phyloP scores from a whole-genome alignment of 2,329 filamentous ascomycete genomes.

The Aspergillus nomiae region DNA sequence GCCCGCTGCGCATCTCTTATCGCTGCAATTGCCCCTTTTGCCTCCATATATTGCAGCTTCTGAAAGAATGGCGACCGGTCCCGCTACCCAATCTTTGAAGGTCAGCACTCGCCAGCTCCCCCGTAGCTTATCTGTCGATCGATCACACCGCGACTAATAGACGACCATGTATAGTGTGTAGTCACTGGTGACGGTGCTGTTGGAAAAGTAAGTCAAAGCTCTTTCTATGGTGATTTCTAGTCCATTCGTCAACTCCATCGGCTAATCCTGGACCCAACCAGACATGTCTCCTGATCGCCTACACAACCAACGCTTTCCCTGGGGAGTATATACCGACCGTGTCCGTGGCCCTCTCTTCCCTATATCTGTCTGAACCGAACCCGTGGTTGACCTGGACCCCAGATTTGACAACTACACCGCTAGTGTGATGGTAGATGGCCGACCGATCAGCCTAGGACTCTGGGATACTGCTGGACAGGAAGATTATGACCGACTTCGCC shows the following conservation, averaged over 20 bases:
- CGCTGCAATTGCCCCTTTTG: neutral
- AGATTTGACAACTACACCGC: conserved; percentile 99
- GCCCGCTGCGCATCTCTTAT: neutral
- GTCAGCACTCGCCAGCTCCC: conserved; percentile 50
- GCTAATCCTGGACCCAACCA: conserved; percentile 40
- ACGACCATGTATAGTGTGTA: conserved; percentile 70
- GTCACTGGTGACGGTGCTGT: conserved; percentile 99
- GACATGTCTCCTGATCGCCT: conserved; percentile 99
- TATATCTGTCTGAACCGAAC: conserved; percentile 13
- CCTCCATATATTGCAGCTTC: neutral
- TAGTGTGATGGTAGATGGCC: conserved; percentile 98
- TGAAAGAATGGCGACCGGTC: conserved; percentile 69
- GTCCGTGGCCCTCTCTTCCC: conserved; percentile 35
- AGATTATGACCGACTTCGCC: conserved; percentile 93
- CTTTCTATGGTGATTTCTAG: neutral
- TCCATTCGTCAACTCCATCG: neutral
- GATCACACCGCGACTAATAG: conserved; percentile 37
- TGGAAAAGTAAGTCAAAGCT: conserved; percentile 73
- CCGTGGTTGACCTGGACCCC: conserved; percentile 22
- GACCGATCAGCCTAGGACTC: conserved; percentile 92
- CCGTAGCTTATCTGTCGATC: conserved; percentile 13
- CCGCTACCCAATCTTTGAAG: conserved; percentile 89
- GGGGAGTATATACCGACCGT: conserved; percentile 99
- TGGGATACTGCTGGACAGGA: conserved; percentile 99
- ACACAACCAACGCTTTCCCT: conserved; percentile 99